Evolutionary conservation across 2,329 filamentous ascomycete species (phyloP), one percentile per base, ranked within the genome.

Genomic region (Aspergillus hortae): DNA sequence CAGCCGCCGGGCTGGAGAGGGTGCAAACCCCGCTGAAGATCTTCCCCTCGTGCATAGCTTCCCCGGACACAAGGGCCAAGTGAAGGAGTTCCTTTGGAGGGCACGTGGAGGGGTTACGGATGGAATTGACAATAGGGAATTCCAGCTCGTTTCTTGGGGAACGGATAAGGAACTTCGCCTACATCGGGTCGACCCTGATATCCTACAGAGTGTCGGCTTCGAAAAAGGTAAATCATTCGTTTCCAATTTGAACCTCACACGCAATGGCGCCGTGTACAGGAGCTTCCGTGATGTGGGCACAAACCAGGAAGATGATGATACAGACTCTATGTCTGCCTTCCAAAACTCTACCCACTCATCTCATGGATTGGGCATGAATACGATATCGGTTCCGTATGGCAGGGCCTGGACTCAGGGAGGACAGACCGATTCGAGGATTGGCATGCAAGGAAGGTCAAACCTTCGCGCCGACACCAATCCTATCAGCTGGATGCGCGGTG

Each of bases 141-240:
- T 96, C 57, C 92, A 96, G 68, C 78, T 96, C 15, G 89, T 96
- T 0, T 92, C 92, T 0, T 96, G 92, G 92, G 91, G 91, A 23
- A 86, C 89, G 45, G 92, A 96, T 67, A 88, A 88, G 59, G 83
- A 91, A 63, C 77, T 96, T 27, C 86, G 88, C 45, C 77, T 96
- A 25, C 89, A 95, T 65, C 85, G 84, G 44, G 81, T 91, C 17
- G 81, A 89, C 38, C 74, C 83, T 1, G 75, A 84, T 23, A 76
- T 85, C 27, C 75, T 94, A 1, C 77, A 82, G 52, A 77, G 81
- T 2, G 86, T 95, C 14, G 90, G 89, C 3, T 88, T 89, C 66
- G 77, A 83, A 43, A 90, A 86, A 65, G 90, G 89, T 4, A 80
- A 78, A 47, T 79, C 80, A 3, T 82, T 86, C 17, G 80, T 80